A percentile compares a stretch with the other conserved stretches of the same genome.
phyloP scores from a whole-genome alignment of 2,329 filamentous ascomycete species.

The Arachnomyces sp. region DNA sequence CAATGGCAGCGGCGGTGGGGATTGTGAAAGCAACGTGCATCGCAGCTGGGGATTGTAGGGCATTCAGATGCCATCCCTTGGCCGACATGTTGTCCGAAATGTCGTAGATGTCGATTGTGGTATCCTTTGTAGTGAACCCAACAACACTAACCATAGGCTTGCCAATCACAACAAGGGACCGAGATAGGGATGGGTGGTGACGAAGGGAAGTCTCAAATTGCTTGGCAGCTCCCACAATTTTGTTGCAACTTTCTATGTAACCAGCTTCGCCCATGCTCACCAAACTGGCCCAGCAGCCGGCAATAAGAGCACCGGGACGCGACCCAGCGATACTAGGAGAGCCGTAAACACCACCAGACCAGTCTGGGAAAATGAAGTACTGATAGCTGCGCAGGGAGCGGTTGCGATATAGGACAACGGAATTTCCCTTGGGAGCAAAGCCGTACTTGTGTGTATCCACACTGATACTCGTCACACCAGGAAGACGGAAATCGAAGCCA shows the following conservation, averaged over 20 bases:
- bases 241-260: conserved; percentile 76
- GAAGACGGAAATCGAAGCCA: conserved; percentile 86
- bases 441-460: conserved; percentile 99
- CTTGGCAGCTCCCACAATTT: conserved; percentile 81
- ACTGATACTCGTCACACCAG: conserved; percentile 88
- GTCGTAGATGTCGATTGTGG: conserved; percentile 80
- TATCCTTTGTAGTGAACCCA: conserved; percentile 66
- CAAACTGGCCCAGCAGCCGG: conserved; percentile 87
- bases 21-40: conserved; percentile 92
- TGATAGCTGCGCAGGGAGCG: conserved; percentile 73
- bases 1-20: conserved; percentile 72
- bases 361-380: conserved; percentile 93
- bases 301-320: conserved; percentile 85
- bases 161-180: conserved; percentile 72
- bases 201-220: conserved; percentile 69
- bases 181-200: conserved; percentile 57
- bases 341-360: conserved; percentile 92
- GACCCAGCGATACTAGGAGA: conserved; percentile 87
- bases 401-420: conserved; percentile 81
- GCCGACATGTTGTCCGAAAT: conserved; percentile 78
- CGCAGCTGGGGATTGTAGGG: conserved; percentile 80
- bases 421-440: conserved; percentile 96
- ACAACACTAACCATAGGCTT: conserved; percentile 83
- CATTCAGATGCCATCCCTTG: conserved; percentile 92
- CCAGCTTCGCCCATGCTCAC: conserved; percentile 82